A percentile compares a stretch with the other conserved stretches of the same genome.
These are phyloP conservation scores for Rhodotorula graminis DNA, from an alignment of 768 basidiomycete species.

Conservation along the genomic window DNA sequence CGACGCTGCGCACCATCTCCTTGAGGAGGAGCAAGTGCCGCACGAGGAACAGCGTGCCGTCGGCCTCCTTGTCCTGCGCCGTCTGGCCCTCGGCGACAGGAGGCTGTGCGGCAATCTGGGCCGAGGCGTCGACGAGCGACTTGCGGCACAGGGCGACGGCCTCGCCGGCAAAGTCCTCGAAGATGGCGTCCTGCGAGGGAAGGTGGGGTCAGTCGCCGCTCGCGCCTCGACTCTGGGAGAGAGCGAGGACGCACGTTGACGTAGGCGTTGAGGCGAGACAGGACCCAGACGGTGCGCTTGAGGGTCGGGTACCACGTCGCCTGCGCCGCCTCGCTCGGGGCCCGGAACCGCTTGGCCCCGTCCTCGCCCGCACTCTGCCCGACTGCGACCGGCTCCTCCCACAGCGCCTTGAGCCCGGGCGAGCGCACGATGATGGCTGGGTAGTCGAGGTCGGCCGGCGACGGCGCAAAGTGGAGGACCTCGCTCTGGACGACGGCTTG, in stretches of 20 bases:
- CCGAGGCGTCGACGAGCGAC: slow-evolving; percentile 69
- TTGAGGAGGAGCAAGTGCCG: slow-evolving; percentile 86
- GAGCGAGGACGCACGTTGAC: slow-evolving; percentile 63
- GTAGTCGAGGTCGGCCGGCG: slow-evolving; percentile 74
- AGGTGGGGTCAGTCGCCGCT: too few relatives aligned
- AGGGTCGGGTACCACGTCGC: slow-evolving; percentile 91
- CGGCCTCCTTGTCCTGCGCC: slow-evolving; percentile 51
- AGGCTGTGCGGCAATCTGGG: slow-evolving; percentile 54
- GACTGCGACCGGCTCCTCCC: slow-evolving; percentile 7
- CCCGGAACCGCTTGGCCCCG: slow-evolving; percentile 56
- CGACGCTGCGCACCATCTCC: slow-evolving; percentile 75
- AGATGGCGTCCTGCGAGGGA: slow-evolving; percentile 71
- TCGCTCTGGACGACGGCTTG: slow-evolving; percentile 86
- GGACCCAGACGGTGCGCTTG: slow-evolving; percentile 80
- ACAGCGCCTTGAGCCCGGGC: slow-evolving; percentile 44
- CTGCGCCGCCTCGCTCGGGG: slow-evolving; percentile 66
- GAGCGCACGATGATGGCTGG: slow-evolving; percentile 65
- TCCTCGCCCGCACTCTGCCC: background rate
- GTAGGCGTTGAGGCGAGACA: slow-evolving; percentile 82
- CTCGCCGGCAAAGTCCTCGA: slow-evolving; percentile 93
- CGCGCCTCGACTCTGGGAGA: too few relatives aligned
- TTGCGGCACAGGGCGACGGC: slow-evolving; percentile 74
- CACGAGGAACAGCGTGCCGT: slow-evolving; percentile 80
- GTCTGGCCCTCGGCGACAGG: background rate
- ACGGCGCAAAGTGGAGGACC: slow-evolving; percentile 74